These are phyloP conservation scores for Mycena kentingensis DNA, from an alignment of 768 basidiomycete genomes.

Conservation along the genomic window DNA sequence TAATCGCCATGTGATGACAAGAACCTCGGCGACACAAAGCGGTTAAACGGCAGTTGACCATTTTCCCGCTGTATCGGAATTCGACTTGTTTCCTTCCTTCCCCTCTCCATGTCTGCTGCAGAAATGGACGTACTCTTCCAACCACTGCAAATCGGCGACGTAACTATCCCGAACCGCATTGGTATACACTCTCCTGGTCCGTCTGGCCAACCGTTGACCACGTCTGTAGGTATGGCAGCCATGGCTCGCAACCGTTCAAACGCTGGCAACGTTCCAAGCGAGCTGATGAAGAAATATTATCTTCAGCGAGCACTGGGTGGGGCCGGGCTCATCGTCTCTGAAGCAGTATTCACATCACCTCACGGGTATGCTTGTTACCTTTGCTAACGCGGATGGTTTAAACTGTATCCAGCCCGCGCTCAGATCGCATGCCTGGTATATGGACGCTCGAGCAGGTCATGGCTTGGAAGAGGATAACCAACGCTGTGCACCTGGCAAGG, in stretches of 20 bases:
- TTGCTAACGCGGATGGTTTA: background rate
- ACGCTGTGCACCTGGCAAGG: slow-evolving; percentile 48
- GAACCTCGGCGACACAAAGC: too few species aligned
- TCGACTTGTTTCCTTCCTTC: background rate
- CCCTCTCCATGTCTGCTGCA: background rate
- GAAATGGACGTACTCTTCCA: slow-evolving; percentile 27
- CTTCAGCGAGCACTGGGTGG: slow-evolving; percentile 41
- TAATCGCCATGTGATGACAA: too few species aligned
- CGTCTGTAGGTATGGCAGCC: slow-evolving; percentile 33
- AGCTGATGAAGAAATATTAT: slow-evolving; percentile 43
- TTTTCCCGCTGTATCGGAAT: too few species aligned
- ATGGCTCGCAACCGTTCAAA: slow-evolving; percentile 44
- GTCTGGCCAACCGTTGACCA: background rate
- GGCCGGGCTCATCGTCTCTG: slow-evolving; percentile 42
- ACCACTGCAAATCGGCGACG: slow-evolving; percentile 39
- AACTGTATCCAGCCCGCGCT: slow-evolving; percentile 38
- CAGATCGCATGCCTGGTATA: slow-evolving; percentile 47
- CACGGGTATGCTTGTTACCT: slow-evolving; percentile 38
- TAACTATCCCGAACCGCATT: slow-evolving; percentile 40
- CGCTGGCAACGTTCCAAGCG: slow-evolving; percentile 38
- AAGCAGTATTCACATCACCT: slow-evolving; percentile 41
- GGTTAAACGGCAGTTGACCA: too few species aligned
- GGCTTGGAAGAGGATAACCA: slow-evolving; percentile 49
- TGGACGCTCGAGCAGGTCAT: slow-evolving; percentile 46
- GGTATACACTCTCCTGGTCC: slow-evolving; percentile 2